Evolutionary conservation across 306 rosid species (phyloP).

Genomic region (Corylus heterophylla): DNA sequence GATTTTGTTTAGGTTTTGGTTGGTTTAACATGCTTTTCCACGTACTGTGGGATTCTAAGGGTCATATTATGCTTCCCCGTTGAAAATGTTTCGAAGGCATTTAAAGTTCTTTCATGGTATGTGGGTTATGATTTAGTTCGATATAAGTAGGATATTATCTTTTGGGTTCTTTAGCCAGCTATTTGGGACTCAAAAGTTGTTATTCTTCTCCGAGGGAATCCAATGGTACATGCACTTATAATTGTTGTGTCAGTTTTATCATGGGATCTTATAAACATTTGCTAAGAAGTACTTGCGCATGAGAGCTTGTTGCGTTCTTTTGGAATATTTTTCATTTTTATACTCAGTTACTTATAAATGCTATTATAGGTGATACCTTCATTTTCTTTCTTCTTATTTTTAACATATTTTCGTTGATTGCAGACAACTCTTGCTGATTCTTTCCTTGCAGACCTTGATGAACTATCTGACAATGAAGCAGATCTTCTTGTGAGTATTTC

Average conservation of each 20-base stretch:
- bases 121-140: background rate
- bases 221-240: background rate
- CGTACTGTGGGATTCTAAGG: background rate
- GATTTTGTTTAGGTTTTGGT: background rate
- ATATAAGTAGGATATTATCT: background rate
- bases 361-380: background rate
- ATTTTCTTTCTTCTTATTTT: background rate
- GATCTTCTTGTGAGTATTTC: constrained; percentile 52
- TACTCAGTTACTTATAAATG: background rate
- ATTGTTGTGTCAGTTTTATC: background rate
- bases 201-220: background rate
- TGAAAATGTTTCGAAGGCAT: background rate
- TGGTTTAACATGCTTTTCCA: background rate
- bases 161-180: background rate
- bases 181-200: background rate
- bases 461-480: constrained; percentile 89
- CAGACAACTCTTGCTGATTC: constrained; percentile 97
- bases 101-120: background rate
- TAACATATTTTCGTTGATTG: constrained; percentile 24
- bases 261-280: background rate
- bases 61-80: background rate
- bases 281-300: background rate
- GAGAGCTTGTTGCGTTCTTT: background rate
- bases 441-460: constrained; percentile 95
- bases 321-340: background rate